Evolutionary conservation across 257 asterid species (phyloP), one percentile per base, ranked within the genome.

Genomic region (Lycium barbarum): DNA sequence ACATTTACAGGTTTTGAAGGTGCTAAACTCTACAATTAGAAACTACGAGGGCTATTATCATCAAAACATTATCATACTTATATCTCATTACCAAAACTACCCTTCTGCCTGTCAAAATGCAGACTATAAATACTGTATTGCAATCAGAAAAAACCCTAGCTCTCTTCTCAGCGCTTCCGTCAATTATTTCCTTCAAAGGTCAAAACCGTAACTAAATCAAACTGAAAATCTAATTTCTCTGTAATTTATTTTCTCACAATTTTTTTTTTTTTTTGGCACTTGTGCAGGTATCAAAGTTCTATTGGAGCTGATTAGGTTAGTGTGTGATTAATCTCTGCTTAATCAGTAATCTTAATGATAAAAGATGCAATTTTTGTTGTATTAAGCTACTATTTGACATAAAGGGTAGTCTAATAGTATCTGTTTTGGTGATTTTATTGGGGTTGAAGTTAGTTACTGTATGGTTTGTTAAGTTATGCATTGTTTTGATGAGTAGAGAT

Each of bases 101-200:
- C 79, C 55, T 40, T 71, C 79, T 40, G 40, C 55, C 55, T 17
- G 55, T 18, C 35, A 18, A 18, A 10, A 40, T 40, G 54, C 79
- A 45, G 58, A 45, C 5, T 5, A 72, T 10, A 45, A 72, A n/a
- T 45, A 0, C 80, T 18, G 58, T n/a, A 72, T 72, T n/a, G 38
- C 38, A 45, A 72, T 72, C 59, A 11, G 54, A 20, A 73, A 73
- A 73, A 43, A 43, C 57, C 80, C 58, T 72, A 72, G 80, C 38
- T 72, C 10, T 18, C 22, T 40, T 18, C 55, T 70, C 4, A 3
- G 54, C 7, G 54, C 33, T 68, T 15, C 53, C 78, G 14, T 26
- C 79, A 20, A 71, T 9, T 18, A 15, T n/a, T 72, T 5, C 10
- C 14, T 51, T 0, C 80, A 0, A 45, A 45, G 80, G 80, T 45